Evolutionary conservation across 176 grass and related monocot species (phyloP).

Genomic region (Phragmites australis): DNA sequence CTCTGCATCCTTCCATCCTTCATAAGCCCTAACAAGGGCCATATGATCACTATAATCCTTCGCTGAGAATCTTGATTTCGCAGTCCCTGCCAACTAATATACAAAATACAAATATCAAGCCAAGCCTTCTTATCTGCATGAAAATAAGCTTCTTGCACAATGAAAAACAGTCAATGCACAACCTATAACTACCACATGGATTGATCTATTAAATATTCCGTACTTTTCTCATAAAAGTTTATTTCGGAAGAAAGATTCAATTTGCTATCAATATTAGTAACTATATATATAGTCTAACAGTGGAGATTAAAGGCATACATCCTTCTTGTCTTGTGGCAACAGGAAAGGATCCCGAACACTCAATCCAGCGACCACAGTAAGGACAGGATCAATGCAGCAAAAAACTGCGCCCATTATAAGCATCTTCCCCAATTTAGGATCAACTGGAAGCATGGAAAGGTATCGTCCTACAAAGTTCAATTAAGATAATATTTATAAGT

Average conservation of each 20-base stretch:
- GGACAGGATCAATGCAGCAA: conserved; percentile 83
- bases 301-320: conserved; percentile 59
- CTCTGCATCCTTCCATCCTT: conserved; percentile 99
- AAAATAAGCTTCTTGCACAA: conserved; percentile 1
- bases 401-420: conserved; percentile 98
- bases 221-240: conserved; percentile 16
- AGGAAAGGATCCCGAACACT: conserved; percentile 93
- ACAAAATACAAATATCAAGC: conserved; percentile 29
- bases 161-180: conserved; percentile 7
- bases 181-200: neutral
- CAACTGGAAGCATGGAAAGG: conserved; percentile 96
- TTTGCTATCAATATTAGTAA: conserved; percentile 7
- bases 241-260: neutral
- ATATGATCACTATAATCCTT: conserved; percentile 99
- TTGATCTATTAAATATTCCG: neutral
- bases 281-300: conserved; percentile 15
- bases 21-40: conserved; percentile 90
- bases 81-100: conserved; percentile 85
- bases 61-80: conserved; percentile 93
- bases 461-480: conserved; percentile 70
- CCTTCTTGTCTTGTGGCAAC: conserved; percentile 92
- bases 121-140: conserved; percentile 10
- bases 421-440: conserved; percentile 98
- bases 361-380: conserved; percentile 85
- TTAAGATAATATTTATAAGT: conserved; percentile 24